Evolutionary conservation across 2,329 filamentous ascomycete genomes (phyloP), one percentile per base, ranked within the genome.

Genomic region (Arthroderma sp.): DNA sequence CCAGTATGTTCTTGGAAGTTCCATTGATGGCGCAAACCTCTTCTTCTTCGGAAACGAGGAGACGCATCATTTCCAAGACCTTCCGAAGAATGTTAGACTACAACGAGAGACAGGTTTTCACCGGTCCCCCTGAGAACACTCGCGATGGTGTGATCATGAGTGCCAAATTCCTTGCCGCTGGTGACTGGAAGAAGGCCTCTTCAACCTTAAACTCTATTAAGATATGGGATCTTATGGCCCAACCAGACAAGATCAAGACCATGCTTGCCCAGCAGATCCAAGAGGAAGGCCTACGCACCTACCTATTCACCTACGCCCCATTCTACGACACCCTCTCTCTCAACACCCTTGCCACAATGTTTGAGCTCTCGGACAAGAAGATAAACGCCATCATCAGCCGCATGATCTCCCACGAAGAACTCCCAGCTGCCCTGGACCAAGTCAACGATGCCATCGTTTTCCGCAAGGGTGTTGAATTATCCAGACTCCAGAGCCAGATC

Each of bases 361-460:
- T 98, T 66, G 91, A 98, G 68, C 81, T 98, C 27, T 77, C 88
- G 46, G 72, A 82, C 56, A 78, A 82, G 69, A 96, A 96, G 76
- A 88, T 95, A 42, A 74, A 84, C n/a, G 87, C 91, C 32, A 81
- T 98, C 45, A 80, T 98, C 59, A 94, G 86, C 75, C 94, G 94
- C 74, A 98, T 98, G 91, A 96, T 98, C 66, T 94, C 87, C 58
- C 91, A 98, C 72, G 91, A 98, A 69, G 91, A 98, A 68, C 81
- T 98, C 41, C 86, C 85, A 6, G 91, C 91, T 37, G 93, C 91
- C 33, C 79, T 98, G 29, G 93, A 98, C 72, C 91, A 98, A 70
- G 89, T 98, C 68, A 95, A 93, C 59, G 82, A 84, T 55, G 93
- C 86, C 42, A 86, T 98, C 68, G 91, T 96, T 70, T 98, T 98